Evolutionary conservation across 2,329 filamentous ascomycete species (phyloP), one percentile per base, ranked within the genome.

Genomic region (Hortaea werneckii): DNA sequence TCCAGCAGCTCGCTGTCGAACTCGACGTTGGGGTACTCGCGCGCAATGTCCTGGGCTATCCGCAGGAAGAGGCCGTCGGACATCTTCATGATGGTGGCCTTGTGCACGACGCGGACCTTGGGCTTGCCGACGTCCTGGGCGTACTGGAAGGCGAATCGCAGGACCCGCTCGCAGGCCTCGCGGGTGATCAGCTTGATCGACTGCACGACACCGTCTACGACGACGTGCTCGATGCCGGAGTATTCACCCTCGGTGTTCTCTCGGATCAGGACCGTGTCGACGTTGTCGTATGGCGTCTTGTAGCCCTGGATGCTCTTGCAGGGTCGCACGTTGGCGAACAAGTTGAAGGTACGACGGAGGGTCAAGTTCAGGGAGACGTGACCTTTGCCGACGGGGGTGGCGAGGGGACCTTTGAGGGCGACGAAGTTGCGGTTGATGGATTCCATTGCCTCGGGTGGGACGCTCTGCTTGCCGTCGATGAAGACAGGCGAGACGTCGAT

Each of bases 61-160:
- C 79, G 85, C 59, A 98, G 79, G 82, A 98, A 98, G 52, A 98
- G 86, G 74, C 92, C 92, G 69, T 98, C 92, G 66, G 85, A 90
- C 87, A 95, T 94, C 82, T 98, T 98, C 92, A 98, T 98, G 76
- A 98, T 98, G 66, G 92, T 96, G 68, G 92, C 92, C 81, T 98
- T 98, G 85, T 98, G 92, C 54, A 96, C 89, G 50, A 88, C 90
- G 65, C 89, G 87, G 63, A 96, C 90, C 85, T 95, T 95, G 67
- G 82, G 89, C 77, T 87, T 86, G 72, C 89, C 88, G 64, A 95
- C 85, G 60, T 87, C 80, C 70, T 92, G 79, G 59, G 92, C 92
- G 68, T 98, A 88, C 75, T 98, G 90, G 82, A 98, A 98, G 62
- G 94, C 92, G 70, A 88, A 98, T 66, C 89, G 84, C 57, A 96